Evolutionary conservation across 2,329 filamentous ascomycete species (phyloP), one percentile per base, ranked within the genome.

Genomic region (Diplodia seriata): DNA sequence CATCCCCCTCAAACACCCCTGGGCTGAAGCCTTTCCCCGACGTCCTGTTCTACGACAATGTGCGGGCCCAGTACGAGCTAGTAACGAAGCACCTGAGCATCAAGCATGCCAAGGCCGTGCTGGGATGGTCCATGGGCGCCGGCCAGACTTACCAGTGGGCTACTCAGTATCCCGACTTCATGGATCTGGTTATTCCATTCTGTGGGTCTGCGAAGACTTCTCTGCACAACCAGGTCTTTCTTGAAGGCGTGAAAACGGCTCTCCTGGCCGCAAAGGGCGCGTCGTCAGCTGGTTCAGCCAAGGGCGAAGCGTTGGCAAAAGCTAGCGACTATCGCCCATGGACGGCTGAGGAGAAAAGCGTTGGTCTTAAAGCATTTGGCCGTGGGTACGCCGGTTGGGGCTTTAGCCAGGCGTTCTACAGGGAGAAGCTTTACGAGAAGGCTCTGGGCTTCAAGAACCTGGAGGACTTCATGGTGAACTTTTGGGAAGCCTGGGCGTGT

Each of bases 351-450:
- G 85, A 90, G 70, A 85, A 76, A 57, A 80, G 82, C 18, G 79
- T 82, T 23, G 89, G 87, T 0, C 74, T 94, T 50, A 93, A 90
- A 73, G 91, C 91, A 0, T 86, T 94, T 68, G 90, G 86, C 0
- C 84, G 90, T 54, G 91, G 89, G 0, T 95, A 95, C 77, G 91
- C 91, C 1, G 91, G 91, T 0, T 95, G 87, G 91, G 91, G 92
- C 0, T 91, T 94, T 73, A 91, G 88, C 63, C 91, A 94, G 73
- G 85, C 90, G 0, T 94, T 94, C 73, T 94, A 94, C 73, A 85
- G 91, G 1, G 82, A 92, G 71, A 89, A 85, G 74, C 69, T 92
- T n/a, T 90, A 90, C 75, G 86, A 91, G 75, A 88, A 77, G 1
- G 81, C 75, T 0, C 83, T 93, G 9, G 89, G 89, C 0, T 92